phyloP scores from a whole-genome alignment of 176 grass and related monocot species.

The Zizania latifolia region DNA sequence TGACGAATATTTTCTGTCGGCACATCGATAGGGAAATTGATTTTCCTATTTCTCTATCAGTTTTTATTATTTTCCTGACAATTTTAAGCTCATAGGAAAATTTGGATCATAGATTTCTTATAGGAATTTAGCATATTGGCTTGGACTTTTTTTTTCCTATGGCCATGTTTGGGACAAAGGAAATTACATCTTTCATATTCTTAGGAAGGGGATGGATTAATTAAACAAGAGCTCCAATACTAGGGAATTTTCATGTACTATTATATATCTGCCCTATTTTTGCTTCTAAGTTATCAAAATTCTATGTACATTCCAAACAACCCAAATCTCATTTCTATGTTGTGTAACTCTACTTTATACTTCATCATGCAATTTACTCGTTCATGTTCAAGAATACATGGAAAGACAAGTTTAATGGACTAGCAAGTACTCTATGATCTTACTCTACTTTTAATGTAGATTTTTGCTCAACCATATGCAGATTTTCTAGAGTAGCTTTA shows the following conservation, averaged over 20 bases:
- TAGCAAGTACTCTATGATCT: neutral
- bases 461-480: slow-evolving; percentile 19
- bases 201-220: neutral
- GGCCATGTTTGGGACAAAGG: neutral
- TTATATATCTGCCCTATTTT: neutral
- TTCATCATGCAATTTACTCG: neutral
- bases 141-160: too few species aligned
- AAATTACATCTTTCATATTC: neutral
- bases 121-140: too few species aligned
- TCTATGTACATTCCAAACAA: neutral
- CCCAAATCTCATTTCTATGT: neutral
- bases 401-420: neutral
- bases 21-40: too few species aligned
- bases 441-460: slow-evolving; percentile 30
- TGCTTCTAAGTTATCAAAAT: neutral
- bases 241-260: neutral
- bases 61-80: too few species aligned
- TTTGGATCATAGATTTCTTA: too few species aligned
- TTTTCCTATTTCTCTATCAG: too few species aligned
- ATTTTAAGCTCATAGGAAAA: too few species aligned
- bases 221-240: too few species aligned
- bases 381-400: neutral
- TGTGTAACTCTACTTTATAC: neutral
- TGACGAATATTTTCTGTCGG: too few species aligned
- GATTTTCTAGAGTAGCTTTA: slow-evolving; percentile 22